A percentile compares a stretch with the other conserved stretches of the same genome.
Evolutionary conservation across 2,329 filamentous ascomycete genomes (phyloP).

Genomic region (Aspergillus spinulosporus): DNA sequence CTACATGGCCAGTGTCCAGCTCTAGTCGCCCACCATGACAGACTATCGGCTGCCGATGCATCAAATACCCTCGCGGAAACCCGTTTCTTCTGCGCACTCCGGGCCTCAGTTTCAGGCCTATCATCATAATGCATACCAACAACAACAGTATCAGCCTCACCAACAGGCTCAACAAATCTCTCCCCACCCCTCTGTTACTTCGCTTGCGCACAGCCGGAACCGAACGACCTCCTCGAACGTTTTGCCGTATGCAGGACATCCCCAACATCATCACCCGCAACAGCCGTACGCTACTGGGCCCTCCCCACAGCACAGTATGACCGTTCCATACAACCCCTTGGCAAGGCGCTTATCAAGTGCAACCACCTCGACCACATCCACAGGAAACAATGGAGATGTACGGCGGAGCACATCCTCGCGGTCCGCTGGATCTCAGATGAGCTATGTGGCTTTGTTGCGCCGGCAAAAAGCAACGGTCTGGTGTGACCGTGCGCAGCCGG

Average conservation of each 20-base stretch:
- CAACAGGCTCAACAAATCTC: conserved; percentile 17
- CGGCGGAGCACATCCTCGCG: conserved; percentile 80
- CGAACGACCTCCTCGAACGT: conserved; percentile 43
- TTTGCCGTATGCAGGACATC: conserved; percentile 29
- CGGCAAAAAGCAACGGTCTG: conserved; percentile 98
- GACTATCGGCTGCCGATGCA: conserved; percentile 41
- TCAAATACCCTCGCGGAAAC: conserved; percentile 36
- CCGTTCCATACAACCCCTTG: conserved; percentile 25
- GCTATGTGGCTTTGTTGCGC: conserved; percentile 92
- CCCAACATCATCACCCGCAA: conserved; percentile 11
- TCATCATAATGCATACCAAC: conserved; percentile 30
- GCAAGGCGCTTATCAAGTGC: conserved; percentile 42
- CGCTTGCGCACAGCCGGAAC: conserved; percentile 37
- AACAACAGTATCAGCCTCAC: conserved; percentile 24
- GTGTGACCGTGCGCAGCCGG: conserved; percentile 91
- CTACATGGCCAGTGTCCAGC: conserved; percentile 33
- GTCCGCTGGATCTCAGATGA: conserved; percentile 65
- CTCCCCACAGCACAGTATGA: conserved; percentile 31
- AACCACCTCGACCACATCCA: conserved; percentile 44
- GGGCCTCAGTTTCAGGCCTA: conserved; percentile 31
- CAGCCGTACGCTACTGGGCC: conserved; percentile 28
- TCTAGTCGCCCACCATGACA: conserved; percentile 34
- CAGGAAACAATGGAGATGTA: conserved; percentile 38
- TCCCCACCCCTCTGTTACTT: conserved; percentile 22
- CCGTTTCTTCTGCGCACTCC: conserved; percentile 26